Percentiles rank a stretch among this genome's conserved stretches.
phyloP scores from a whole-genome alignment of 2,329 filamentous ascomycete species.

The Keithomyces neogunnii region DNA sequence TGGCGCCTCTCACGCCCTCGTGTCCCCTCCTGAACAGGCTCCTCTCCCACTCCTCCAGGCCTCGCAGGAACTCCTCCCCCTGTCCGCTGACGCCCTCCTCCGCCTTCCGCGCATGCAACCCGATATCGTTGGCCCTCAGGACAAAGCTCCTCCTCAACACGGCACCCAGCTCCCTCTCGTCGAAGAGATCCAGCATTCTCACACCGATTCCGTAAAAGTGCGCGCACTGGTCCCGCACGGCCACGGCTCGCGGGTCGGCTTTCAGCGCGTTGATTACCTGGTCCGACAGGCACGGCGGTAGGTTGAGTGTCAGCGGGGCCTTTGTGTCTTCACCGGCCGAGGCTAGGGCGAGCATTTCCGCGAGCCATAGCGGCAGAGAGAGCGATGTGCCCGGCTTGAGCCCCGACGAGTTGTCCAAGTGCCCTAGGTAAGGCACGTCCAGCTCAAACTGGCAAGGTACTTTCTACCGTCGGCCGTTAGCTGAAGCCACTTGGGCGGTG shows the following conservation, averaged over 20 bases:
- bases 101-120: constrained; percentile 81
- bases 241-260: constrained; percentile 78
- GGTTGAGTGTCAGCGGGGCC: constrained; percentile 69
- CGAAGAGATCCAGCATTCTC: constrained; percentile 81
- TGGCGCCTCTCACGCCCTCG: constrained; percentile 61
- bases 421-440: constrained; percentile 77
- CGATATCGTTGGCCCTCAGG: constrained; percentile 70
- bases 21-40: constrained; percentile 65
- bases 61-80: constrained; percentile 74
- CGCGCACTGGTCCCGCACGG: constrained; percentile 71
- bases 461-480: constrained; percentile 50
- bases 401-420: constrained; percentile 74
- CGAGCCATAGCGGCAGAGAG: constrained; percentile 85
- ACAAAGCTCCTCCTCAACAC: constrained; percentile 74
- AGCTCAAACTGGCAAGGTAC: constrained; percentile 92
- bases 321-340: constrained; percentile 35
- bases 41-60: constrained; percentile 85
- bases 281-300: constrained; percentile 67
- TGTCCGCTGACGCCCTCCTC: constrained; percentile 51
- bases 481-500: not conserved
- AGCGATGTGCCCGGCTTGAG: constrained; percentile 76
- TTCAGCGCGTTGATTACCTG: constrained; percentile 84
- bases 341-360: constrained; percentile 80
- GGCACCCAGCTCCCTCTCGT: constrained; percentile 69
- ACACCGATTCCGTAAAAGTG: constrained; percentile 85